Conservation (phyloP, 768 basidiomycete genomes). For the Lactarius sanguifluus region DNA sequence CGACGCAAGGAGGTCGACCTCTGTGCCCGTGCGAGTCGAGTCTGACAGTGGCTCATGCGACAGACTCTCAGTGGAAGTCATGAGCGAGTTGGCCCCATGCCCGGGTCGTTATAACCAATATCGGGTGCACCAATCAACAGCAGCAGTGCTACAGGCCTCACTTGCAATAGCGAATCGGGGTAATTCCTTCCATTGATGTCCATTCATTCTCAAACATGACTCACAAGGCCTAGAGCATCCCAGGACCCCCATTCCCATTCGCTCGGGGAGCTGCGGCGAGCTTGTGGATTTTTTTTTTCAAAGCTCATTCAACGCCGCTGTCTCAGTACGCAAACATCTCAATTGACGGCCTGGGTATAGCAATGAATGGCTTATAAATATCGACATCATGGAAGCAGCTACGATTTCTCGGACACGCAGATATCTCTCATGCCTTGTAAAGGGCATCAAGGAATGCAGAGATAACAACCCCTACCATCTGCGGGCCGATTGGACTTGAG, state of each 20-base stretch:
- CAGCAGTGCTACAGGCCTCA: not conserved
- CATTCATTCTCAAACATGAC: not conserved
- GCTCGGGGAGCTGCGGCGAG: not conserved
- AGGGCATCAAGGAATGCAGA: slow-evolving; percentile 28
- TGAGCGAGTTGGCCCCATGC: not conserved
- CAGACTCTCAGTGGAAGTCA: not conserved
- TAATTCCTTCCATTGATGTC: not conserved
- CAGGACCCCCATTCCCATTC: not conserved
- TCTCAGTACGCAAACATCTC: not conserved
- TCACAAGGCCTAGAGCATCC: not conserved
- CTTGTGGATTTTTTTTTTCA: not conserved
- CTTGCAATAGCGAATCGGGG: not conserved
- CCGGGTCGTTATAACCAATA: not conserved
- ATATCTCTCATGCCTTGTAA: slow-evolving; percentile 27
- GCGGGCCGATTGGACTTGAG: slow-evolving; percentile 30
- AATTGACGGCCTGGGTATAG: not conserved
- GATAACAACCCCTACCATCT: slow-evolving; percentile 24
- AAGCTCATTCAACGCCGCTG: not conserved
- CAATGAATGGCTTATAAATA: not conserved
- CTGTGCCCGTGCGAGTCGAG: not conserved
- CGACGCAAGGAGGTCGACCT: slow-evolving; percentile 21
- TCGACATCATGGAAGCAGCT: not conserved
- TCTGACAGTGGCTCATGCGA: not conserved
- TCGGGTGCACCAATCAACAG: too few relatives aligned
- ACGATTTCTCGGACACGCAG: not conserved